A percentile compares a stretch with the other conserved stretches of the same genome.
Conservation (phyloP, 441 rosid genomes). For the Pelargonium citronellum region DNA sequence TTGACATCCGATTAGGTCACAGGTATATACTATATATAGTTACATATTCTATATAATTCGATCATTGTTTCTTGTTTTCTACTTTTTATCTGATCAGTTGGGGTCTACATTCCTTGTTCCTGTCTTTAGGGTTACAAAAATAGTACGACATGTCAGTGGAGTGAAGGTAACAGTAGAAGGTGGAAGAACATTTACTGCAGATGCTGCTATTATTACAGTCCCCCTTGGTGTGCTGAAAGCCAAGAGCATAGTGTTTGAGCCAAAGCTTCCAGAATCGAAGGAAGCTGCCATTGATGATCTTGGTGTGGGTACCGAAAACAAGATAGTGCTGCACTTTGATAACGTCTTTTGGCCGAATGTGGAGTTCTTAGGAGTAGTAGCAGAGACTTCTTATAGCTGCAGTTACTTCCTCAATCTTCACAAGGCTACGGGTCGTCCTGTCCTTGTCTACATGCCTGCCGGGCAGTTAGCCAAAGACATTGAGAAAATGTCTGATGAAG, state of each 20-base stretch:
- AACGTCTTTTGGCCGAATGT: conserved; percentile 95
- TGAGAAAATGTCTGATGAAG: conserved; percentile 88
- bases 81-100: background rate
- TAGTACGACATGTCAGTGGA: conserved; percentile 55
- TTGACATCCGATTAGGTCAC: conserved; percentile 69
- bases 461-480: conserved; percentile 94
- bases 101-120: too few species aligned
- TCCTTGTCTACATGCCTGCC: conserved; percentile 93
- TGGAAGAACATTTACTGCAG: conserved; percentile 66
- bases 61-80: background rate
- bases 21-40: conserved; percentile 38
- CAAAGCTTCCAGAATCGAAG: conserved; percentile 87
- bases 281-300: conserved; percentile 78
- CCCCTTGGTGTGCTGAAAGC: conserved; percentile 90
- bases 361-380: conserved; percentile 91
- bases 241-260: conserved; percentile 57
- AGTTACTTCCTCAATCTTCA: conserved; percentile 93
- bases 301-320: conserved; percentile 91
- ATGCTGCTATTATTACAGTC: conserved; percentile 73
- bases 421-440: conserved; percentile 81
- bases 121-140: conserved; percentile 53
- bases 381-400: conserved; percentile 79
- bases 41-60: conserved; percentile 17
- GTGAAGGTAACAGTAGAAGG: conserved; percentile 73
- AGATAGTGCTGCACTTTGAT: conserved; percentile 70